Percentiles rank a stretch among this genome's conserved stretches.
Conservation (phyloP, 2,329 filamentous ascomycete genomes). For the Fusarium praegraminearum region DNA sequence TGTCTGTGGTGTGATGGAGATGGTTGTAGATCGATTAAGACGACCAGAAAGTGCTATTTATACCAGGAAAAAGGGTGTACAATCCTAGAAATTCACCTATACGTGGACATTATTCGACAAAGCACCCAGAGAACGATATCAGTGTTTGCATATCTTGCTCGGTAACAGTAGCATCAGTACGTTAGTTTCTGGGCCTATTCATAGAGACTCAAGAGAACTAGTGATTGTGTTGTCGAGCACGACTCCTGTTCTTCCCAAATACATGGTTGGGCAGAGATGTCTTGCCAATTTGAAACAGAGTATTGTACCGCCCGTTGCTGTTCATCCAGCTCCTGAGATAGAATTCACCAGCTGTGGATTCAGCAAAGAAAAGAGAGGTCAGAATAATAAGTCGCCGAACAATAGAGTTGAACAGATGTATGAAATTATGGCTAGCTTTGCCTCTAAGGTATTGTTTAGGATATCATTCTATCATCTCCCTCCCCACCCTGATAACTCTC, state of each 20-base stretch:
- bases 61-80: not conserved
- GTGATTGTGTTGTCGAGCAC: not conserved
- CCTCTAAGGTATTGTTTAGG: not conserved
- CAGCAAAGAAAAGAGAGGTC: not conserved
- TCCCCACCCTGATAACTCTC: slow-evolving; percentile 15
- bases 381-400: not conserved
- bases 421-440: not conserved
- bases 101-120: not conserved
- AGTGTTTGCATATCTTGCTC: not conserved
- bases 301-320: accelerated
- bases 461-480: slow-evolving; percentile 10
- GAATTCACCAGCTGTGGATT: not conserved
- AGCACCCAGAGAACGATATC: not conserved
- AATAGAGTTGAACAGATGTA: not conserved
- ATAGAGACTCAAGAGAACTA: not conserved
- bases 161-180: too few species aligned
- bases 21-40: not conserved
- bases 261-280: not conserved
- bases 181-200: not conserved
- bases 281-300: not conserved
- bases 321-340: not conserved
- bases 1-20: not conserved
- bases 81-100: not conserved
- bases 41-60: not conserved
- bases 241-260: too few species aligned